Conservation (phyloP, 2,329 filamentous ascomycete species). For the Colletotrichum limetticola region DNA sequence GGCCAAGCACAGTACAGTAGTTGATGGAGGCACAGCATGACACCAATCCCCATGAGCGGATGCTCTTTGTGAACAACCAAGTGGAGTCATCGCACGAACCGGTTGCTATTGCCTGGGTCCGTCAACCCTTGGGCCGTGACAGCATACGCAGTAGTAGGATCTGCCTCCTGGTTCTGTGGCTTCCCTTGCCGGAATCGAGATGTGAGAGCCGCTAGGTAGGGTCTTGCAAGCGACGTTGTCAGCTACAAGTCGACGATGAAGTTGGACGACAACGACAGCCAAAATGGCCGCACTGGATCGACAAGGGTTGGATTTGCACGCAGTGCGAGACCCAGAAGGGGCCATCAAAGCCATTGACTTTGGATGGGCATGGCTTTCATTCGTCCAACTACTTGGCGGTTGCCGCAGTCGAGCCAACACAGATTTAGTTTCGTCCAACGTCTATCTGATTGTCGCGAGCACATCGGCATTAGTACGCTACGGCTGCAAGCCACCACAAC, state of each 20-base stretch:
- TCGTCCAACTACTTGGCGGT: not conserved
- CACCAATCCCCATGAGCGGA: not conserved
- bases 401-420: not conserved
- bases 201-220: slow-evolving; percentile 2
- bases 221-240: not conserved
- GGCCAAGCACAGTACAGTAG: not conserved
- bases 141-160: not conserved
- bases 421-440: not conserved
- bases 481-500: not conserved
- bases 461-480: not conserved
- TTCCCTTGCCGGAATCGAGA: not conserved
- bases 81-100: slow-evolving; percentile 1
- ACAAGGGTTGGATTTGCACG: not conserved
- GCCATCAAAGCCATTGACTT: slow-evolving; percentile 8
- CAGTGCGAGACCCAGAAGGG: not conserved
- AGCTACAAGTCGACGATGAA: not conserved
- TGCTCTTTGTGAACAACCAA: not conserved
- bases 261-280: not conserved
- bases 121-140: not conserved
- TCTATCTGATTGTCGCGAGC: not conserved
- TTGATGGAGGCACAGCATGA: not conserved
- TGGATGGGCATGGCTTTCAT: not conserved
- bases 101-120: not conserved
- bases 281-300: not conserved
- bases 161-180: not conserved